Evolutionary conservation across 176 grass and related monocot species (phyloP), one percentile per base, ranked within the genome.

Genomic region (Oryza meridionalis): DNA sequence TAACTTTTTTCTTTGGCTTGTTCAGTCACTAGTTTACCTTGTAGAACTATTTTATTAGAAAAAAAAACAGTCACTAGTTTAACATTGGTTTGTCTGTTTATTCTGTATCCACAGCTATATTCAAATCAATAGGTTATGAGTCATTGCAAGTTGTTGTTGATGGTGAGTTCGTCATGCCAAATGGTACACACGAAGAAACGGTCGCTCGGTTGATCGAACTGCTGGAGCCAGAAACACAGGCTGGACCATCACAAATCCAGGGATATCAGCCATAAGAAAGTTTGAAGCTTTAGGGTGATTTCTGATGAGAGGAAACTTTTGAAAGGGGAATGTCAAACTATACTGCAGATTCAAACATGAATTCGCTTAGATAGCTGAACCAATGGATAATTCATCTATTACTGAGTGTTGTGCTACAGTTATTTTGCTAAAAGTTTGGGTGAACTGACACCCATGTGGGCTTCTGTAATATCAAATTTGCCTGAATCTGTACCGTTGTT

Each of bases 61-160:
- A 49, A 16, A 49, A 49, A 16, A n/a, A 42, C n/a, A 69, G 9
- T 42, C 69, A 77, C 65, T 76, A 38, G 71, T 70, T 81, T 69
- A 79, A 68, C 61, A 22, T 77, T 33, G 10, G 6, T 64, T 62
- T 62, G n/a, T 37, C 37, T 79, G 26, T 40, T 58, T 69, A 65
- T 84, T 69, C 19, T 81, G 43, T 88, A 50, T 83, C 15, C 90
- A 98, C 90, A 98, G 96, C 93, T 84, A 58, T 58, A n/a, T 58
- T 21, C n/a, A 19, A 9, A 19, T 19, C 17, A n/a, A n/a, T n/a
- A 17, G 19, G 17, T 21, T 6, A 6, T n/a, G 53, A 58, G 53
- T 19, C 17, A n/a, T 2, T 58, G 6, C 53, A n/a, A 58, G 0
- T 21, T 21, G 53, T n/a, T 58, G 53, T 2, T 58, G 3, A 6